These are phyloP conservation scores for Acanthamoeba culbertsoni DNA, from an alignment of 208 protist species.

Conservation along the genomic window DNA sequence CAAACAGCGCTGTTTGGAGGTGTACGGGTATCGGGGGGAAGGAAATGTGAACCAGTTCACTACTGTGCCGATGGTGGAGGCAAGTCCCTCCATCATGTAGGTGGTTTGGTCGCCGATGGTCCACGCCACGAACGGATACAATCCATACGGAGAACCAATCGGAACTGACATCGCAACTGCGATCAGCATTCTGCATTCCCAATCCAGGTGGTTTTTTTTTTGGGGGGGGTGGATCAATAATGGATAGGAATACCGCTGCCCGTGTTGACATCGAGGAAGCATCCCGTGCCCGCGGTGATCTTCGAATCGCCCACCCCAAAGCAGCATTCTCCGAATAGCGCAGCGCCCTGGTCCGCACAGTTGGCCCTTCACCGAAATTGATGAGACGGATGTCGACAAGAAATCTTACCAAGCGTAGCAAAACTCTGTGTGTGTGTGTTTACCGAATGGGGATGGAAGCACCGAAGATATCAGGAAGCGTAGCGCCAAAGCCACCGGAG, in stretches of 20 bases:
- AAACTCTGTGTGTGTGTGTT: too few relatives aligned
- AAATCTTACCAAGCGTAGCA: too few relatives aligned
- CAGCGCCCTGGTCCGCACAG: constrained; percentile 63
- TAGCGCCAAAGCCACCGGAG: neutral
- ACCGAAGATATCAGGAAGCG: constrained; percentile 53
- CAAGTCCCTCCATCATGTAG: constrained; percentile 67
- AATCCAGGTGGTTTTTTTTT: neutral
- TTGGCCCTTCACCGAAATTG: neutral
- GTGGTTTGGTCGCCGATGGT: constrained; percentile 52
- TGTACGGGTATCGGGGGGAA: neutral
- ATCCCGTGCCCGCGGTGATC: constrained; percentile 67
- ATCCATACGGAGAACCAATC: constrained; percentile 27
- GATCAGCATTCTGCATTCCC: neutral
- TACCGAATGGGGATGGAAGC: constrained; percentile 57
- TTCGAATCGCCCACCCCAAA: constrained; percentile 70
- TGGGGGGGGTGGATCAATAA: neutral
- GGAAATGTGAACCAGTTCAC: constrained; percentile 11
- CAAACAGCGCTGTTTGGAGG: neutral
- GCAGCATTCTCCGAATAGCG: constrained; percentile 74
- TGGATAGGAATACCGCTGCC: constrained; percentile 1
- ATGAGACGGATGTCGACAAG: neutral
- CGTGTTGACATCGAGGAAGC: constrained; percentile 72
- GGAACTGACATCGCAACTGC: neutral
- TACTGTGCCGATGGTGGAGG: constrained; percentile 22
- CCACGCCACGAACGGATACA: constrained; percentile 73